Percentiles rank a stretch among this genome's conserved stretches.
phyloP scores from a whole-genome alignment of 139 green algal genomes.

The Volvox africanus region DNA sequence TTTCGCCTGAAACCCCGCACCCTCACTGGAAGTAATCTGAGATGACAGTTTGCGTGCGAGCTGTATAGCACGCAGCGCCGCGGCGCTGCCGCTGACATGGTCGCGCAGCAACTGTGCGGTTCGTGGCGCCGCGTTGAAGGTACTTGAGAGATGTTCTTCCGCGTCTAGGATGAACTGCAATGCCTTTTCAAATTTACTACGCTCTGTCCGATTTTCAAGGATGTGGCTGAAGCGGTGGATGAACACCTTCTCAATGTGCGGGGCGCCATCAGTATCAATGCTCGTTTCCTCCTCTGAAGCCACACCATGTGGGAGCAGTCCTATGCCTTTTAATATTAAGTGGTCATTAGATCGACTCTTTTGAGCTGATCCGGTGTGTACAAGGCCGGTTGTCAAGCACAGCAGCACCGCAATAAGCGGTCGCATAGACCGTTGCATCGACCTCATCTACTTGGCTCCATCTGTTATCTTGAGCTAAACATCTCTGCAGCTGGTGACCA shows the following conservation, averaged over 20 bases:
- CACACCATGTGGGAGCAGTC: background rate
- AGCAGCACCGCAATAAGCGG: background rate
- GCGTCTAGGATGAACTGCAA: background rate
- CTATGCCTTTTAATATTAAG: background rate
- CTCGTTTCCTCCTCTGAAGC: background rate
- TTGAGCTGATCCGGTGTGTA: background rate
- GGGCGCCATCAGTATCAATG: background rate
- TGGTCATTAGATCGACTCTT: background rate
- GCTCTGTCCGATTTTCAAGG: background rate
- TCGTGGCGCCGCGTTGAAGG: background rate
- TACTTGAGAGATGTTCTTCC: background rate
- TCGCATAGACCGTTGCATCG: background rate
- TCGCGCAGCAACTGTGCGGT: background rate
- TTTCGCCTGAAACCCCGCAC: background rate
- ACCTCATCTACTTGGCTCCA: background rate
- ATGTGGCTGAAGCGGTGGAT: slow-evolving; percentile 11
- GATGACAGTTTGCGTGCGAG: background rate
- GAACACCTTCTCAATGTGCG: slow-evolving; percentile 1
- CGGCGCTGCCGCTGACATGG: background rate
- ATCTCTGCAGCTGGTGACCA: no score
- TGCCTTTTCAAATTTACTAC: background rate
- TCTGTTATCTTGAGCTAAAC: background rate
- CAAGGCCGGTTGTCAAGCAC: background rate
- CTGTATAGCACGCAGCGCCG: background rate
- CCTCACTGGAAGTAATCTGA: background rate